Evolutionary conservation across 805 yeast species (phyloP), one percentile per base, ranked within the genome.

Genomic region (Saccharomycopsis sp.): DNA sequence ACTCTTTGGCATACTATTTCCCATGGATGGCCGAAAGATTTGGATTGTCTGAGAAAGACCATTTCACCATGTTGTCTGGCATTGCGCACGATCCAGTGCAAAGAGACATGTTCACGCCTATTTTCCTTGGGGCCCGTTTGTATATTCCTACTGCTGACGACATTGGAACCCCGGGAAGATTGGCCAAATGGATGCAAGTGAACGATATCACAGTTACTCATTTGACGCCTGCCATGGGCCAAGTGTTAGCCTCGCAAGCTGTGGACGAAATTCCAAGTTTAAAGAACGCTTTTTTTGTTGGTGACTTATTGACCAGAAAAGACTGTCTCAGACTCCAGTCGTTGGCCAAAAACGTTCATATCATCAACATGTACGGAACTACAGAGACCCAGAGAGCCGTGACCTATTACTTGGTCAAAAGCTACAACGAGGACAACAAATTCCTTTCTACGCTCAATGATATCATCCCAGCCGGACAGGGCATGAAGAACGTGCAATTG

Each of bases 181-280:
- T 94, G 57, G 99, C 99, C 4, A 94, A 89, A 66, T 94, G 99
- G 99, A 91, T 94, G 96, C 82, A 85, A 37, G 83, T 79, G 58
- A 82, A 91, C 65, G 89, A 88, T 15, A 97, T 97, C 24, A 86
- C 97, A 1, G 97, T 94, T 1, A 94, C 99, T 1, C 99, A 94
- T 72, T 80, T 94, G 73, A 94, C 99, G 0, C 99, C 99, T 2
- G 99, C 99, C 3, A 94, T 95, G 99, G 99, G 99, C 61, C 99
- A 94, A 73, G 76, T 94, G 58, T 77, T 94, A 65, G 87, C 97
- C 61, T 97, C 98, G 3, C 97, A 94, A 75, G 99, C 99, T 18
- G 77, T 87, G 14, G 85, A 94, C 12, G 85, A 86, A 57, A 87
- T 94, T 69, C 92, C 96, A 24, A 68, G 83, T 2, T 78, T 94